Evolutionary conservation across 192 early-diverging fungal species (phyloP).

Genomic region (Coemansia sp.): DNA sequence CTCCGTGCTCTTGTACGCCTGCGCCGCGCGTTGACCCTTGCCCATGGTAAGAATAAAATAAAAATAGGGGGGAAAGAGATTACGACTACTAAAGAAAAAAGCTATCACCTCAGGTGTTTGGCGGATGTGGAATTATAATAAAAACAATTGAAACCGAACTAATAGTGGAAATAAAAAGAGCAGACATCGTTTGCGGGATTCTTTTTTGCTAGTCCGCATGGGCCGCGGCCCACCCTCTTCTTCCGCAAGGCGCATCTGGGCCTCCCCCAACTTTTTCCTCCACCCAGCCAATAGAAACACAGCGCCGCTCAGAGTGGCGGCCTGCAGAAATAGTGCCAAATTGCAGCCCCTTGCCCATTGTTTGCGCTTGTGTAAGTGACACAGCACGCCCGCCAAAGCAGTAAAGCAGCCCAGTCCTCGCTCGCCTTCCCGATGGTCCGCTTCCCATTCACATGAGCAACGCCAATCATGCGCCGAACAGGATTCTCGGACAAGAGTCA

Average conservation of each 20-base stretch:
- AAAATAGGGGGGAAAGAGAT: neutral
- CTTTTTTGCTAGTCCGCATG: neutral
- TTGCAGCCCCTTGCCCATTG: too few relatives aligned
- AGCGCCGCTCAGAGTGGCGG: too few relatives aligned
- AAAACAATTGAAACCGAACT: neutral
- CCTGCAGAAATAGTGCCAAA: too few relatives aligned
- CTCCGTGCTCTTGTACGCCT: constrained; percentile 40
- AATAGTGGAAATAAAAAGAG: neutral
- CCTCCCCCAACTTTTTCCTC: too few relatives aligned
- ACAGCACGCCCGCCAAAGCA: too few relatives aligned
- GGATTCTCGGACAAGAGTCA: too few relatives aligned
- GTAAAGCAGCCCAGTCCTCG: too few relatives aligned
- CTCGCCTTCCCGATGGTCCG: too few relatives aligned
- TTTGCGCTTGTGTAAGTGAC: too few relatives aligned
- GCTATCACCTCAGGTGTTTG: neutral
- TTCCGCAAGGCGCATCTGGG: neutral
- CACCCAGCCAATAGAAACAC: too few relatives aligned
- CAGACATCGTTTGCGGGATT: neutral
- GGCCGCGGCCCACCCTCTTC: neutral
- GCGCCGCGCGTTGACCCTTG: constrained; percentile 41
- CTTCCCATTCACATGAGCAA: too few relatives aligned
- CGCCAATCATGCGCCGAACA: too few relatives aligned
- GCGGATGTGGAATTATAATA: neutral
- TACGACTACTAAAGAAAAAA: neutral
- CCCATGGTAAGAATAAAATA: constrained; percentile 17